Percentiles rank a stretch among this genome's conserved stretches.
These are phyloP conservation scores for Adansonia madagascariensis DNA, from an alignment of 441 rosid genomes.

Conservation along the genomic window DNA sequence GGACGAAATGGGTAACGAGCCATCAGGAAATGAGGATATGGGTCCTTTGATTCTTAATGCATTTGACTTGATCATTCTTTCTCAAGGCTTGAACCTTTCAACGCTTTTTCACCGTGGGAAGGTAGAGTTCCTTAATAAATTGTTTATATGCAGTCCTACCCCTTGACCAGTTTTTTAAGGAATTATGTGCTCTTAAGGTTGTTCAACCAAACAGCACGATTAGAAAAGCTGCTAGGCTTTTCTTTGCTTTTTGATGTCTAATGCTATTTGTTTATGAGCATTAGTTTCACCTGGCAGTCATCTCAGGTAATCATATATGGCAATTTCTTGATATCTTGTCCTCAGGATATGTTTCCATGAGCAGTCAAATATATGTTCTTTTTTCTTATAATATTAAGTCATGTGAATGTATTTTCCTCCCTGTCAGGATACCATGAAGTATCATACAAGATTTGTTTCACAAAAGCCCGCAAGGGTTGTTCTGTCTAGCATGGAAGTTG, in stretches of 20 bases:
- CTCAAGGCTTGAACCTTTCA: conserved; percentile 95
- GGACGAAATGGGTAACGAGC: conserved; percentile 63
- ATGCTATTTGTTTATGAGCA: background rate
- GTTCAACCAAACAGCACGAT: conserved; percentile 8
- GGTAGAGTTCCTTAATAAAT: conserved; percentile 44
- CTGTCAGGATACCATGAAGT: conserved; percentile 71
- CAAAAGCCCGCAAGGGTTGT: conserved; percentile 87
- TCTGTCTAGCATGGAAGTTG: conserved; percentile 94
- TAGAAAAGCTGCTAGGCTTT: background rate
- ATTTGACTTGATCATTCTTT: conserved; percentile 83
- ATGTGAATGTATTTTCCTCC: conserved; percentile 11
- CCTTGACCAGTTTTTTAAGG: conserved; percentile 8
- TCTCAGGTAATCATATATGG: background rate
- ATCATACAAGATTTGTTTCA: conserved; percentile 86
- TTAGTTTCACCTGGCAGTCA: conserved; percentile 10
- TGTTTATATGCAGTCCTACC: background rate
- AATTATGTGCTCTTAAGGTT: conserved; percentile 12
- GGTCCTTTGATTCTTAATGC: conserved; percentile 91
- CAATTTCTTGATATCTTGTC: conserved; percentile 6
- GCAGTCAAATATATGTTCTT: conserved; percentile 15
- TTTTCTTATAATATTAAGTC: background rate
- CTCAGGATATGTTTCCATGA: background rate
- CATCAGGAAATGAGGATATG: conserved; percentile 52
- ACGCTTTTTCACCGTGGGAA: conserved; percentile 86
- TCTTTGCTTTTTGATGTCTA: background rate